A percentile compares a stretch with the other conserved stretches of the same genome.
phyloP scores from a whole-genome alignment of 495 filamentous ascomycete species.

The Hyaloscypha variabilis region DNA sequence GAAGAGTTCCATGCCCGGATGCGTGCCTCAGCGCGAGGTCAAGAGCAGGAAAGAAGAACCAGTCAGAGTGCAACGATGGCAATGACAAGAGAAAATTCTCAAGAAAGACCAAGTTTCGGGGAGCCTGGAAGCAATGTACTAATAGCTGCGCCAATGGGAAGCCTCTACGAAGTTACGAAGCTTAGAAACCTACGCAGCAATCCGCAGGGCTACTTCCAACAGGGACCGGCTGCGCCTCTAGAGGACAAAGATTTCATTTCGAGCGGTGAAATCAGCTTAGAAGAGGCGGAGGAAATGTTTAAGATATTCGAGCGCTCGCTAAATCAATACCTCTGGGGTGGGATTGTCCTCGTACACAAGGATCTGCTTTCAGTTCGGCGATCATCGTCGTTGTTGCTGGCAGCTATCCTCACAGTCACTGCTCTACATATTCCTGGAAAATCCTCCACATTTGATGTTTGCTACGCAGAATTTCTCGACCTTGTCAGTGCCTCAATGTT shows the following conservation, averaged over 20 bases:
- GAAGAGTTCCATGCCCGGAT: neutral
- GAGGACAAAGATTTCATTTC: slow-evolving; percentile 45
- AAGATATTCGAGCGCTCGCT: slow-evolving; percentile 35
- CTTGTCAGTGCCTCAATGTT: slow-evolving; percentile 41
- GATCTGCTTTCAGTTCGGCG: slow-evolving; percentile 36
- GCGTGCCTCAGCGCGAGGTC: neutral
- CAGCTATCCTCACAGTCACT: slow-evolving; percentile 42
- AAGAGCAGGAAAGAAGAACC: neutral
- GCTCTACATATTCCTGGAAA: slow-evolving; percentile 40
- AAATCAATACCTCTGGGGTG: slow-evolving; percentile 55
- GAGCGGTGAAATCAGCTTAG: slow-evolving; percentile 31
- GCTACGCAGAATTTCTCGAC: slow-evolving; percentile 38
- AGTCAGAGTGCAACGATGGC: slow-evolving; percentile 25
- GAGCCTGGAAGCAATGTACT: slow-evolving; percentile 40
- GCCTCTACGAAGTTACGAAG: slow-evolving; percentile 62
- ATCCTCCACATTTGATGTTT: slow-evolving; percentile 42
- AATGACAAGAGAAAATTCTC: slow-evolving; percentile 54
- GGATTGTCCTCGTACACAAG: slow-evolving; percentile 52
- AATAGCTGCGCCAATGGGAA: slow-evolving; percentile 60
- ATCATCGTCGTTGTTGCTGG: slow-evolving; percentile 38
- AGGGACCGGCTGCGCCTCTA: neutral
- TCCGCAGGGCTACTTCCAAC: neutral
- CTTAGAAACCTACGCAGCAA: slow-evolving; percentile 49
- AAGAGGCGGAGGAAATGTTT: slow-evolving; percentile 40
- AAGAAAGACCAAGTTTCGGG: slow-evolving; percentile 37